Conservation (phyloP, 805 yeast genomes). For the Dipodascus geniculatus region DNA sequence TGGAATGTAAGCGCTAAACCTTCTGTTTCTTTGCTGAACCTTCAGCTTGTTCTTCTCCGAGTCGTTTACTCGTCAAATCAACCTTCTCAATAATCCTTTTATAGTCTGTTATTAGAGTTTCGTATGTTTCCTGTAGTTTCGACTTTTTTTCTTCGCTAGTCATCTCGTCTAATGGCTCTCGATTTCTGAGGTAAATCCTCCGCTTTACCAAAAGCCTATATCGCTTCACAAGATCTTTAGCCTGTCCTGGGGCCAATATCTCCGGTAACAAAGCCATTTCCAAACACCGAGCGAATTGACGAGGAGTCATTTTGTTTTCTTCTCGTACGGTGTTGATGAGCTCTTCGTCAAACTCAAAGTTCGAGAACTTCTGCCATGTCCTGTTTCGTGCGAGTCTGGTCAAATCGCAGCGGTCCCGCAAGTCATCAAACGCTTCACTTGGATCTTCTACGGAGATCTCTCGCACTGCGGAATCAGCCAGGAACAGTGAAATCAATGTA, state of each 20-base stretch:
- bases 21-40: no score
- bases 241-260: slow-evolving; percentile 6
- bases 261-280: slow-evolving; percentile 59
- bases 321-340: not conserved
- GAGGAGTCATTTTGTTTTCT: slow-evolving; percentile 47
- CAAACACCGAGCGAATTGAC: slow-evolving; percentile 66
- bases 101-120: slow-evolving; percentile 61
- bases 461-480: slow-evolving; percentile 36
- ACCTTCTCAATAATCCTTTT: slow-evolving; percentile 35
- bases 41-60: not conserved
- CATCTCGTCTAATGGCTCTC: slow-evolving; percentile 59
- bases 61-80: slow-evolving; percentile 3
- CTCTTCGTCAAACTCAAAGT: not conserved
- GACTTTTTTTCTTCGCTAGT: slow-evolving; percentile 42
- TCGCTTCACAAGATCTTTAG: slow-evolving; percentile 17
- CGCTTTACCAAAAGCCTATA: slow-evolving; percentile 53
- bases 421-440: slow-evolving; percentile 79
- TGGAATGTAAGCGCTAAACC: no score
- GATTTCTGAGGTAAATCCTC: slow-evolving; percentile 67
- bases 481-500: slow-evolving; percentile 44
- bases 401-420: slow-evolving; percentile 76
- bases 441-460: slow-evolving; percentile 94
- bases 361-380: not conserved
- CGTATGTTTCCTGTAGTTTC: slow-evolving; percentile 66
- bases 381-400: slow-evolving; percentile 30